Conservation (phyloP, 164 flowering plant genomes). For the Magnolia changhungtana region DNA sequence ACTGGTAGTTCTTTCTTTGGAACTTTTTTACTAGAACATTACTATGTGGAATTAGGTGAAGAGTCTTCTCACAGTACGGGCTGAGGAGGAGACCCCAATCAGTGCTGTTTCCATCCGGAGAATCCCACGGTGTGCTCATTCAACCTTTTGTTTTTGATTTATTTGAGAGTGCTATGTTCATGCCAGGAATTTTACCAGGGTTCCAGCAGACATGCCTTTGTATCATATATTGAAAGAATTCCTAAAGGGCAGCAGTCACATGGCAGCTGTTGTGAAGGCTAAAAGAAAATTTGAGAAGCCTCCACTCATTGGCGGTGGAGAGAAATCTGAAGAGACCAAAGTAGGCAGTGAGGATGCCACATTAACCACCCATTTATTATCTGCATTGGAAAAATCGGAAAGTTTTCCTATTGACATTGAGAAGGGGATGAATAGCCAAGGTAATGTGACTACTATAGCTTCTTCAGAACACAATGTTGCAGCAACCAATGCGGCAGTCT, state of each 20-base stretch:
- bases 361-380: conserved; percentile 56
- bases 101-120: conserved; percentile 94
- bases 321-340: conserved; percentile 36
- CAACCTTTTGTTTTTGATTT: neutral
- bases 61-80: conserved; percentile 90
- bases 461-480: conserved; percentile 29
- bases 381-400: conserved; percentile 44
- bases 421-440: conserved; percentile 26
- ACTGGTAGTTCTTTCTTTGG: too few species aligned
- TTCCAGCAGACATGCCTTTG: conserved; percentile 95
- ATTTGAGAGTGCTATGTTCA: conserved; percentile 2
- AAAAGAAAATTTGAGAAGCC: conserved; percentile 43
- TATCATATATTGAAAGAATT: conserved; percentile 95
- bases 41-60: conserved; percentile 52
- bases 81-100: conserved; percentile 96
- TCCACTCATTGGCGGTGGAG: conserved; percentile 33
- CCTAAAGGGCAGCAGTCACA: conserved; percentile 96
- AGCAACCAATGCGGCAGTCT: conserved; percentile 29
- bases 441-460: conserved; percentile 14
- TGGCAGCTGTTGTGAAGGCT: conserved; percentile 95
- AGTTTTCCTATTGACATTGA: conserved; percentile 56
- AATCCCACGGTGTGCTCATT: conserved; percentile 70
- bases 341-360: conserved; percentile 26
- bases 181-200: conserved; percentile 42
- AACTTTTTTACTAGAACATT: too few species aligned